A percentile compares a stretch with the other conserved stretches of the same genome.
Conservation (phyloP, 257 asterid genomes). For the Nicotiana obtusifolia region DNA sequence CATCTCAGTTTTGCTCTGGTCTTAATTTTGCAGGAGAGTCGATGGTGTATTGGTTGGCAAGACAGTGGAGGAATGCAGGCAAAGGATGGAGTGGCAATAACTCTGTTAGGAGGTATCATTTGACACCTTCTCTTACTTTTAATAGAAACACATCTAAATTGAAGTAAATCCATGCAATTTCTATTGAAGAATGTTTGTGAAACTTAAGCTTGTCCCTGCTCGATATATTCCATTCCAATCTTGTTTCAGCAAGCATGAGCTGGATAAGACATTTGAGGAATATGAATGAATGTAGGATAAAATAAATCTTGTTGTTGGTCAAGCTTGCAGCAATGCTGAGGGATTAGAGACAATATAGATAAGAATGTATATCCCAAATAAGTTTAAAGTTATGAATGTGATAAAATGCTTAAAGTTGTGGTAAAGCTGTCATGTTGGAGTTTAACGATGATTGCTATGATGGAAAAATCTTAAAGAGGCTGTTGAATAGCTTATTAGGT, state of each 20-base stretch:
- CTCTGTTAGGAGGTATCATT: slow-evolving; percentile 62
- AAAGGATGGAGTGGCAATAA: slow-evolving; percentile 42
- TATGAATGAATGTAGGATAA: neutral
- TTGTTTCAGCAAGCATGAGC: neutral
- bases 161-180: neutral
- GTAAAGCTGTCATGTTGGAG: neutral
- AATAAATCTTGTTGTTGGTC: neutral
- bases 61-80: slow-evolving; percentile 41
- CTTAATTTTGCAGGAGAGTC: slow-evolving; percentile 41
- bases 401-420: neutral
- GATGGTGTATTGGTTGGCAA: slow-evolving; percentile 81
- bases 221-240: neutral
- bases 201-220: neutral
- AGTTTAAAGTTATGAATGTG: neutral
- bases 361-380: neutral
- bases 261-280: slow-evolving; percentile 3
- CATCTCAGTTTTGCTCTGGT: neutral
- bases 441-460: neutral
- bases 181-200: neutral
- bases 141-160: neutral
- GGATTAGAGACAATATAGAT: neutral
- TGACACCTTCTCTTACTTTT: neutral
- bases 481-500: neutral
- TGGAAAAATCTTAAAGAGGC: neutral
- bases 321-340: neutral